phyloP scores from a whole-genome alignment of 305 asterid species.

The Plantago lanceolata region DNA sequence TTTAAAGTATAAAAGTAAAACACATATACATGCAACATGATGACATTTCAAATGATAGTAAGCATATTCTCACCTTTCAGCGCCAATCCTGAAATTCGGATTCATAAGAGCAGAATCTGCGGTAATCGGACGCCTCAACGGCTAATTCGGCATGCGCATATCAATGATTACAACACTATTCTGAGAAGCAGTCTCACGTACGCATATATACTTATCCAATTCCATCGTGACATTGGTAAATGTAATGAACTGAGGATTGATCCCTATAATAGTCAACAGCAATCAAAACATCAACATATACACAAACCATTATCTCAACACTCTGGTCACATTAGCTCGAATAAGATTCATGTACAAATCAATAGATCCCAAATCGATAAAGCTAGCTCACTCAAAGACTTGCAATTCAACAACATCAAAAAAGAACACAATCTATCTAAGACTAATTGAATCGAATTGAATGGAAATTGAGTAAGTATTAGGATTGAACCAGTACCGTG shows the following conservation, averaged over 20 bases:
- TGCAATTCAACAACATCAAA: too few species aligned
- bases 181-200: slow-evolving; percentile 93
- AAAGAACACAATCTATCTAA: too few species aligned
- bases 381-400: too few species aligned
- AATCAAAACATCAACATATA: slow-evolving; percentile 16
- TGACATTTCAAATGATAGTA: too few species aligned
- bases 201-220: slow-evolving; percentile 92
- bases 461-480: neutral
- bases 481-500: slow-evolving; percentile 43
- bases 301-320: too few species aligned
- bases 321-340: too few species aligned
- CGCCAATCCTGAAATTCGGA: slow-evolving; percentile 87
- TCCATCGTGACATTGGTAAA: slow-evolving; percentile 98
- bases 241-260: slow-evolving; percentile 90
- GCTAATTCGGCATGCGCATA: slow-evolving; percentile 93
- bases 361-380: too few species aligned
- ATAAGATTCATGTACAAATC: too few species aligned
- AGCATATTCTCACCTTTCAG: slow-evolving; percentile 50
- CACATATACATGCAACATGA: too few species aligned
- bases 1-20: too few species aligned
- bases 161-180: slow-evolving; percentile 93
- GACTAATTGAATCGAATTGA: neutral
- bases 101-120: slow-evolving; percentile 99
- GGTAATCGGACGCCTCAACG: slow-evolving; percentile 94
- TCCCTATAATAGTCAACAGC: slow-evolving; percentile 96